These are phyloP conservation scores for Tillandsia fasciculata DNA, from an alignment of 176 grass and related monocot genomes.

Conservation along the genomic window DNA sequence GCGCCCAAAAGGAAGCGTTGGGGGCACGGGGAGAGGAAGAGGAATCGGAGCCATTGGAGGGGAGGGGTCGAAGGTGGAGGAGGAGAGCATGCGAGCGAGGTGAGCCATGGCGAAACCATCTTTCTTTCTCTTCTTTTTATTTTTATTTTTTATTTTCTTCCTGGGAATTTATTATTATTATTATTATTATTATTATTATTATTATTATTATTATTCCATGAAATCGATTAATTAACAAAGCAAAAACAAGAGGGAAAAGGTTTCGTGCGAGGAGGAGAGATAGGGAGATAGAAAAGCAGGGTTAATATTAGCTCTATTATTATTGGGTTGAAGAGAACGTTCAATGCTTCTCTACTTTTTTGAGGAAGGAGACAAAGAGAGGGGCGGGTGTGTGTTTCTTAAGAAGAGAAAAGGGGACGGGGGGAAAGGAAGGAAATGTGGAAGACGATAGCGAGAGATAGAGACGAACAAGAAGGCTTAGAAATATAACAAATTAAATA, in stretches of 20 bases:
- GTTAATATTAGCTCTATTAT: background rate
- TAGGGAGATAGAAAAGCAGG: background rate
- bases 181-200: background rate
- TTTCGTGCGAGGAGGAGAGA: background rate
- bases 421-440: too few species aligned
- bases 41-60: slow-evolving; percentile 41
- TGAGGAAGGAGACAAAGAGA: too few species aligned
- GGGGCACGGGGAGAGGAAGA: slow-evolving; percentile 66
- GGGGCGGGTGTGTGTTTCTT: too few species aligned
- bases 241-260: background rate
- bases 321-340: background rate
- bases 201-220: background rate
- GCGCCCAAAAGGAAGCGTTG: slow-evolving; percentile 48
- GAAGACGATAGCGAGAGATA: too few species aligned
- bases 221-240: too few species aligned
- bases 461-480: too few species aligned
- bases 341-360: too few species aligned
- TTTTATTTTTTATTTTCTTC: background rate
- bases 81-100: slow-evolving; percentile 10
- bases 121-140: too few species aligned
- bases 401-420: too few species aligned
- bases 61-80: slow-evolving; percentile 1
- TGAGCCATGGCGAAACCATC: slow-evolving; percentile 9
- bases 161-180: background rate
- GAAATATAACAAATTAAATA: too few species aligned